Base-by-base conservation (phyloP, 305 asterid genomes). In the Fraxinus angustifolia region DNA sequence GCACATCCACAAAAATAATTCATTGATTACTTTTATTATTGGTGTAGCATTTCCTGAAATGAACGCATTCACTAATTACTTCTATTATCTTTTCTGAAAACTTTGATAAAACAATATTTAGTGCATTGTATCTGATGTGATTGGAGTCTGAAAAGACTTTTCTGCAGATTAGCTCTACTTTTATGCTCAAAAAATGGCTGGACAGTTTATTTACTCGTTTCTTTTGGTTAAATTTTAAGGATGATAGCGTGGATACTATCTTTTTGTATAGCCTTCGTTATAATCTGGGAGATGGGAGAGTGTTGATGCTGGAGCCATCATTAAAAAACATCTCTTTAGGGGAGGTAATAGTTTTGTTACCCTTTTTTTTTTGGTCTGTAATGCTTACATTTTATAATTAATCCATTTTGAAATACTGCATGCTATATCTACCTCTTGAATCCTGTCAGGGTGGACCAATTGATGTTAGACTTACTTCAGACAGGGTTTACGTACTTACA, bases 401-500 rank as follows among this genome's bases (percentile, higher is more conserved):
- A 53, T 60, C 78, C 70, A 28, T 28, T 62, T 73, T 65, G 8
- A 78, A 62, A 19, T 77, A 60, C 79, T 62, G 65, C 70, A 48
- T 83, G 34, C 53, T 81, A 16, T 85, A 74, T 83, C 76, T 36
- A 8, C 81, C 53, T 75, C 81, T 81, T 84, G 88, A 82, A 79
- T 82, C 76, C 70, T 78, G 53, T 50, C 82, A 96, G 98, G 97
- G 88, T 83, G 95, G 85, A 83, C 88, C 84, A 35, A 82, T 94
- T 84, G 99, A 96, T 87, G 91, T 96, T 83, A 93, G 86, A 83
- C 90, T 96, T 84, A 82, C 92, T 74, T 87, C 89, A 17, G 84
- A 88, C 85, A 87, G 90, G 84, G 88, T 94, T 82, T 96, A 96
- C 97, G 87, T 94, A 83, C 97, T 96, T 76, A 91, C 91, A 82